phyloP scores from a whole-genome alignment of 2,329 filamentous ascomycete species.

The Tolypocladium sp. region DNA sequence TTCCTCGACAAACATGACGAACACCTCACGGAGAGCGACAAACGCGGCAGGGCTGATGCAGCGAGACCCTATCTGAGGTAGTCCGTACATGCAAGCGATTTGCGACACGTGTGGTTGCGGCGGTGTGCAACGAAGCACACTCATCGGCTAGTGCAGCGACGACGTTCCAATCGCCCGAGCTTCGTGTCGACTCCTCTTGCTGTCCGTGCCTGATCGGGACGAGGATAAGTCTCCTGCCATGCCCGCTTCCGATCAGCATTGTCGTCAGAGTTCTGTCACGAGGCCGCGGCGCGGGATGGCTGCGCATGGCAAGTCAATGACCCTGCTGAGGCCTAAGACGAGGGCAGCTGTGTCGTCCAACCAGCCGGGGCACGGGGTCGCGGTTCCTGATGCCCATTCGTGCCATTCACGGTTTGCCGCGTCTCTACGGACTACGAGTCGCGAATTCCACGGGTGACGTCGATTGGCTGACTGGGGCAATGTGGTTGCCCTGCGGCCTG shows the following conservation, averaged over 20 bases:
- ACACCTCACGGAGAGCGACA: not conserved
- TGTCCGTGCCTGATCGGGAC: not conserved
- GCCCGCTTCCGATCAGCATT: not conserved
- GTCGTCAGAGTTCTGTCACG: not conserved
- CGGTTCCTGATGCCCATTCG: not conserved
- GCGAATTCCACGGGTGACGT: not conserved
- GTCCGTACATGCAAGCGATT: not conserved
- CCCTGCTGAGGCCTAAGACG: not conserved
- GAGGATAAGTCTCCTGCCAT: not conserved
- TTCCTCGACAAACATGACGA: not conserved
- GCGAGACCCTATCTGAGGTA: not conserved
- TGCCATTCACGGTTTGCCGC: not conserved
- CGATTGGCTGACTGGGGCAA: conserved; percentile 5
- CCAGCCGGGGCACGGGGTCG: not conserved
- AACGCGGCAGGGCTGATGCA: not conserved
- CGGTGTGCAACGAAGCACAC: not conserved
- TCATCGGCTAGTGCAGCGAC: not conserved
- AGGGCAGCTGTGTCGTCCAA: not conserved
- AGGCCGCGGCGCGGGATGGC: not conserved
- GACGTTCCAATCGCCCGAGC: not conserved
- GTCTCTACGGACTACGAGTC: not conserved
- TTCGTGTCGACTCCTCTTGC: too few species aligned
- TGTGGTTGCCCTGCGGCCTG: conserved; percentile 2
- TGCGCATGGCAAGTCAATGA: not conserved
- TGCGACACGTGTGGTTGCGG: not conserved